Percentiles rank a stretch among this genome's conserved stretches.
phyloP scores from a whole-genome alignment of 1,284 basidiomycete species.

The Phylloporus sp. region DNA sequence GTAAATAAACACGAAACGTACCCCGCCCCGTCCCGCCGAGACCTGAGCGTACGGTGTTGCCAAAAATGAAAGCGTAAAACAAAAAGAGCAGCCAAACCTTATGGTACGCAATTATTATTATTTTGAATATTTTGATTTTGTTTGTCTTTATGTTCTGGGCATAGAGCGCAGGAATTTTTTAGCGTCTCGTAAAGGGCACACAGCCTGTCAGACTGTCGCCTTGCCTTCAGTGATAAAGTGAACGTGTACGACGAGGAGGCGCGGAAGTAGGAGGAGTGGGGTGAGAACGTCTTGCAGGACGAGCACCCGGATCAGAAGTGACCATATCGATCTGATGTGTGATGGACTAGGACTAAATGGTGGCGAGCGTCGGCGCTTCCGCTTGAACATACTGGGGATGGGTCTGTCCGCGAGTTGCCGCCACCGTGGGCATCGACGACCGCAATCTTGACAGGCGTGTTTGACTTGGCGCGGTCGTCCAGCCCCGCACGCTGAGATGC shows the following conservation, averaged over 20 bases:
- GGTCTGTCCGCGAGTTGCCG: background rate
- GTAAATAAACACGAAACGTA: background rate
- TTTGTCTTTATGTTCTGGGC: conserved; percentile 10
- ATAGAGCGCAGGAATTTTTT: conserved; percentile 32
- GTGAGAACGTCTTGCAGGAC: background rate
- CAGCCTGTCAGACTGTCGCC: conserved; percentile 26
- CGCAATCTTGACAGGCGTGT: background rate
- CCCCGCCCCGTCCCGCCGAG: background rate
- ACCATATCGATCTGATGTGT: background rate
- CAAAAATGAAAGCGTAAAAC: conserved; percentile 1
- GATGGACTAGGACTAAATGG: background rate
- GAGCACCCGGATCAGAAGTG: background rate
- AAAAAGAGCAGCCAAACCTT: conserved; percentile 3
- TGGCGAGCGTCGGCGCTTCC: background rate
- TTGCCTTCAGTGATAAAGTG: conserved; percentile 29
- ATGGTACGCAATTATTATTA: background rate
- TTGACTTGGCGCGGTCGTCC: conserved; percentile 1
- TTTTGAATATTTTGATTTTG: background rate
- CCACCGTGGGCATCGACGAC: background rate
- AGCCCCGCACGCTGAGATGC: background rate
- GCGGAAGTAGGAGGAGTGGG: background rate
- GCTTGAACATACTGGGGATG: background rate
- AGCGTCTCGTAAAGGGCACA: conserved; percentile 27
- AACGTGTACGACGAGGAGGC: conserved; percentile 22
- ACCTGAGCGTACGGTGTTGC: background rate